These are phyloP conservation scores for Cetraspora pellucida DNA, from an alignment of 192 early-diverging fungal genomes.

Conservation along the genomic window DNA sequence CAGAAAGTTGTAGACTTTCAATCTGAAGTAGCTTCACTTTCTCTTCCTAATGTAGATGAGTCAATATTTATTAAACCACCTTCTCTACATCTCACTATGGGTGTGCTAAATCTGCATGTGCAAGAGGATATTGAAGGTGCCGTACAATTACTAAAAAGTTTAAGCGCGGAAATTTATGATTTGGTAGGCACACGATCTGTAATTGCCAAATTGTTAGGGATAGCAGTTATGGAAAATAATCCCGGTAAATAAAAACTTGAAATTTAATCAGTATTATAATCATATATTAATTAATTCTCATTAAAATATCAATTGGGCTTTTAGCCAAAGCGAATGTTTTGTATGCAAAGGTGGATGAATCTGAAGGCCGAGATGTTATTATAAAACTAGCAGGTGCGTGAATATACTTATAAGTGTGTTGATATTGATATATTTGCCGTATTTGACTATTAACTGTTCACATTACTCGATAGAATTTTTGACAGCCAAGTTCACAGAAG, in stretches of 20 bases:
- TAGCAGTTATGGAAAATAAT: slow-evolving; percentile 6
- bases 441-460: no score
- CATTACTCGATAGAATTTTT: neutral
- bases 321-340: neutral
- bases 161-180: neutral
- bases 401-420: neutral
- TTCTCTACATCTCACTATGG: slow-evolving; percentile 17
- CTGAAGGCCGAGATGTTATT: neutral
- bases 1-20: neutral
- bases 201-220: neutral
- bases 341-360: slow-evolving; percentile 5
- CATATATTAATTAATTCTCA: neutral
- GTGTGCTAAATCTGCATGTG: slow-evolving; percentile 2
- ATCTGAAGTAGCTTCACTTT: neutral
- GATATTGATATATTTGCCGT: neutral
- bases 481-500: neutral
- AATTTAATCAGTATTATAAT: neutral
- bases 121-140: slow-evolving; percentile 13
- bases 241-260: neutral
- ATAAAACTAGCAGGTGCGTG: slow-evolving; percentile 6
- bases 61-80: neutral
- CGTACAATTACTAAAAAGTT: slow-evolving; percentile 9
- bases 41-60: neutral
- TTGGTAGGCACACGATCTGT: slow-evolving; percentile 1
- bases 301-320: neutral